These are phyloP conservation scores for Skeletonema grethae DNA, from an alignment of 108 stramenopile genomes.

Conservation along the genomic window DNA sequence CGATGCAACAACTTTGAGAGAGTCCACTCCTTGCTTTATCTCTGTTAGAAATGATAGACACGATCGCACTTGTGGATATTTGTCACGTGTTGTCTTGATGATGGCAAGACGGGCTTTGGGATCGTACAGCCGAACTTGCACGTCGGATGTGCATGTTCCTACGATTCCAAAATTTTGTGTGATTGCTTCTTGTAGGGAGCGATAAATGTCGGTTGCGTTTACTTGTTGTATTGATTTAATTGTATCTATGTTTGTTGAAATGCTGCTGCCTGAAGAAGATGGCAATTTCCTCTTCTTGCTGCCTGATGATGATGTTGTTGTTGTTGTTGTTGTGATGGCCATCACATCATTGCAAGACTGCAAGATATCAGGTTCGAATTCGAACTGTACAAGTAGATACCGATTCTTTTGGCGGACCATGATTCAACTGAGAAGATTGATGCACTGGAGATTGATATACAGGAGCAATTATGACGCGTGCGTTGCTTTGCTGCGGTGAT, in stretches of 20 bases:
- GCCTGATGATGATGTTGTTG: background rate
- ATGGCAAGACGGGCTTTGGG: slow-evolving; percentile 50
- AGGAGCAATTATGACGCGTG: no score
- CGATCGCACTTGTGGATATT: slow-evolving; percentile 47
- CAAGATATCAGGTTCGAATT: slow-evolving; percentile 39
- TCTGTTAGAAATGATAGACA: slow-evolving; percentile 51
- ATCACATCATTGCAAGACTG: slow-evolving; percentile 9
- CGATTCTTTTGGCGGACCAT: slow-evolving; percentile 80
- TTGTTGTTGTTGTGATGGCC: background rate
- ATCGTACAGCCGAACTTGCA: slow-evolving; percentile 61
- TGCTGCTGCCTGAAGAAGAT: slow-evolving; percentile 6
- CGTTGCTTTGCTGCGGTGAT: no score
- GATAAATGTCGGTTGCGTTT: slow-evolving; percentile 33
- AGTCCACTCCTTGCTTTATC: slow-evolving; percentile 23
- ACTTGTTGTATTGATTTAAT: slow-evolving; percentile 19
- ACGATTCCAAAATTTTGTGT: slow-evolving; percentile 35
- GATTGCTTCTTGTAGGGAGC: slow-evolving; percentile 30
- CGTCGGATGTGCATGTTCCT: slow-evolving; percentile 19
- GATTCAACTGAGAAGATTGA: background rate
- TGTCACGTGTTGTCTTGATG: slow-evolving; percentile 61
- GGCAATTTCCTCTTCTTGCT: slow-evolving; percentile 26
- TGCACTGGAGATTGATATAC: background rate
- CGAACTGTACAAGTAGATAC: slow-evolving; percentile 68
- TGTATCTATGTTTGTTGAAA: background rate
- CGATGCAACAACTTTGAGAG: slow-evolving; percentile 50